Evolutionary conservation across 192 early-diverging fungal genomes (phyloP).

Genomic region (Coemansia sp.): DNA sequence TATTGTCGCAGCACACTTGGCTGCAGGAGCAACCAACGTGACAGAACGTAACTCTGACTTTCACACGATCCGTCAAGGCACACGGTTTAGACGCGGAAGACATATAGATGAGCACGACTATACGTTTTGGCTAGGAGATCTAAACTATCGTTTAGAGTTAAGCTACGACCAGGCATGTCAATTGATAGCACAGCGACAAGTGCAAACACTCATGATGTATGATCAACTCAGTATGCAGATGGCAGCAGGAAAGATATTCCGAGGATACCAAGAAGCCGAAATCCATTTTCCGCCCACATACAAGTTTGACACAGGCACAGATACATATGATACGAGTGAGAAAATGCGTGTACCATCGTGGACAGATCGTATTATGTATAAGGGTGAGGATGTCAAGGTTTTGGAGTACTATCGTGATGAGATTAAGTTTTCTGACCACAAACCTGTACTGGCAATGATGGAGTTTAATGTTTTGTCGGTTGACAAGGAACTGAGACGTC

Average conservation of each 20-base stretch:
- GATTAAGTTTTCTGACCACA: slow-evolving; percentile 46
- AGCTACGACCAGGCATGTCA: slow-evolving; percentile 62
- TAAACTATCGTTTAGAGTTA: slow-evolving; percentile 85
- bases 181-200: slow-evolving; percentile 38
- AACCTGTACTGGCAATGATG: slow-evolving; percentile 45
- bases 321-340: slow-evolving; percentile 87
- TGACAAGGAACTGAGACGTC: slow-evolving; percentile 31
- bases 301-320: slow-evolving; percentile 85
- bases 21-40: slow-evolving; percentile 71
- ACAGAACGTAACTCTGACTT: slow-evolving; percentile 84
- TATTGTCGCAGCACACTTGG: slow-evolving; percentile 92
- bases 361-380: slow-evolving; percentile 85
- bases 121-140: slow-evolving; percentile 84
- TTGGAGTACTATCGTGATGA: slow-evolving; percentile 48
- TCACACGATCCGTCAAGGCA: slow-evolving; percentile 69
- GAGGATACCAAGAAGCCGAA: slow-evolving; percentile 73
- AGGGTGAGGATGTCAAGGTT: slow-evolving; percentile 18
- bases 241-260: slow-evolving; percentile 61
- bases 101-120: slow-evolving; percentile 76
- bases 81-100: slow-evolving; percentile 67
- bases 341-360: slow-evolving; percentile 93
- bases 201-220: slow-evolving; percentile 52
- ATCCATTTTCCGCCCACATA: slow-evolving; percentile 93
- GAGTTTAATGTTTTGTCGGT: slow-evolving; percentile 42
- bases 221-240: slow-evolving; percentile 65